Base-by-base conservation (phyloP, 2,329 filamentous ascomycete genomes). In the Byssoonygena ceratinophila region DNA sequence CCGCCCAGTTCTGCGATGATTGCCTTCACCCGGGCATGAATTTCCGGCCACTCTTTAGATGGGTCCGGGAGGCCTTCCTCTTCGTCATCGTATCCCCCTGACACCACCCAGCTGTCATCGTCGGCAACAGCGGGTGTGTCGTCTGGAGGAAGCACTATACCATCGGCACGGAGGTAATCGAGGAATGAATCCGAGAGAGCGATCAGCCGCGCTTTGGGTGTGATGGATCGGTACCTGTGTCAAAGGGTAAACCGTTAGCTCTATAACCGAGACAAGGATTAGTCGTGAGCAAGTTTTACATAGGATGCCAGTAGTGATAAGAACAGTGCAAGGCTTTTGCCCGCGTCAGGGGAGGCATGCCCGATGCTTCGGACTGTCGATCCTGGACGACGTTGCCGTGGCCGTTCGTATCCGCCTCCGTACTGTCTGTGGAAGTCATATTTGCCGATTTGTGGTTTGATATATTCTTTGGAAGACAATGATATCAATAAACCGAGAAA, bases 291-390 rank as follows among this genome's bases (percentile, higher is more conserved):
- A n/a, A n/a, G n/a, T n/a, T n/a, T n/a, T 72, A 87, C 77, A 79
- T 83, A 45, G 85, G 81, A 63, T 95, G 87, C 92, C 92, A 98
- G 55, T 78, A 80, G 66, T 95, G 86, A 68, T 94, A 96, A 39
- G 92, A 94, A 71, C 91, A 98, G 69, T 96, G 85, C 51, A 95
- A 74, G 56, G 98, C 94, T 64, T 98, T 91, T 44, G 84, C 80
- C 64, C 83, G 85, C 29, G 83, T 88, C 53, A 95, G 79, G 0
- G 88, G 87, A 18, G 89, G 86, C 64, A 98, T 97, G 18, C 29
- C 39, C 41, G 29, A 40, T 32, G 40, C n/a, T 8, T 22, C 36
- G 16, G 44, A 46, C 34, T 25, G 44, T 41, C 25, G 25, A 9
- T 37, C 22, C n/a, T 9, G 27, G 3, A n/a, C n/a, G n/a, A n/a